Evolutionary conservation across 805 yeast genomes (phyloP), one percentile per base, ranked within the genome.

Genomic region (Metschnikowia aberdeeniae): DNA sequence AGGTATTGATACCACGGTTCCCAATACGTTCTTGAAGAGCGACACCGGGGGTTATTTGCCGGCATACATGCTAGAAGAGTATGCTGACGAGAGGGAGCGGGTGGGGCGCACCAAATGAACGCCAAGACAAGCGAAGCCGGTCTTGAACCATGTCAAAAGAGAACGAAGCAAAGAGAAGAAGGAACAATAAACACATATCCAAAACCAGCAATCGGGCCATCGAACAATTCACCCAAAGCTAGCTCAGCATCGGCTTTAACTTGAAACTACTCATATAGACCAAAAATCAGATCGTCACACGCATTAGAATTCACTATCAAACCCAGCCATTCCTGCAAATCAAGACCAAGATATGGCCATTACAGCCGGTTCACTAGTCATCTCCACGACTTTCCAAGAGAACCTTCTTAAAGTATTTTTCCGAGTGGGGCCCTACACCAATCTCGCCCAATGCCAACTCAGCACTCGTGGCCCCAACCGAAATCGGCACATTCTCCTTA

Each of bases 371-470:
- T 30, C 17, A 39, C 8, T 30, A 31, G n/a, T 39, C 35, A 24
- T 17, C 35, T 10, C 19, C 13, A 10, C 20, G 31, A 26, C 36
- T 17, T 7, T 49, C 53, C 27, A 42, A 30, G 32, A 54, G 49
- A 12, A 53, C 58, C 5, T 28, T 42, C 14, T 52, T 52, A 49
- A 59, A 61, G 41, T 61, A 61, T 6, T 52, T 54, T 19, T 71
- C 80, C 1, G 86, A 82, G 41, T 85, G 63, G 1, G 92, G 90
- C 2, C 95, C 95, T 6, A 86, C 93, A 1, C 96, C 96, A 39
- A 86, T 84, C 54, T 78, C 78, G 0, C 89, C 82, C 45, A 88
- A 67, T 2, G 86, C 88, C 22, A 75, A 64, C 58, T 87, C 96
- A 0, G 95, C 96, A 59, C 89, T 82, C 1, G 96, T 87, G 53